A percentile compares a stretch with the other conserved stretches of the same genome.
These are phyloP conservation scores for Avicennia marina DNA, from an alignment of 257 asterid species.

Conservation along the genomic window DNA sequence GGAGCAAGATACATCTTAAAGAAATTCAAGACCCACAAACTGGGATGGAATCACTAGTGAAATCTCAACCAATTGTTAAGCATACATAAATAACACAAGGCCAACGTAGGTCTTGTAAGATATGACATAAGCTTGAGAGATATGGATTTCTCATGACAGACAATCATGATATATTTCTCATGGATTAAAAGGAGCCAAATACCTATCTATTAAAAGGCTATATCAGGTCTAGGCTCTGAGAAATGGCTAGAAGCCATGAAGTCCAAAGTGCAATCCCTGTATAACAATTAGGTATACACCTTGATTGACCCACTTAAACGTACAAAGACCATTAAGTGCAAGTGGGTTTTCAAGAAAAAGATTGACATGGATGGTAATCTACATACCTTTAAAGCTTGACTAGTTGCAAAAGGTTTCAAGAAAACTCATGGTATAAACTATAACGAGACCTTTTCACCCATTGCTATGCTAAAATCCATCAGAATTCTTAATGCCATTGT, in stretches of 20 bases:
- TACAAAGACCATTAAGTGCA: not conserved
- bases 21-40: too few relatives aligned
- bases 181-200: not conserved
- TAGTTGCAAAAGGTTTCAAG: not conserved
- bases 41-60: too few relatives aligned
- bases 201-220: not conserved
- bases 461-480: constrained; percentile 1
- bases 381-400: not conserved
- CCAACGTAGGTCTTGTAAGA: too few relatives aligned
- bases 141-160: too few relatives aligned
- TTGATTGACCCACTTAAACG: not conserved
- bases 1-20: not conserved
- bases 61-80: not conserved
- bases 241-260: not conserved
- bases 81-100: too few relatives aligned
- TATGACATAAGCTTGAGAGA: too few relatives aligned
- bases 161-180: too few relatives aligned
- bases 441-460: not conserved
- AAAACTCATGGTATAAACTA: not conserved
- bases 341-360: not conserved
- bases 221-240: too few relatives aligned
- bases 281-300: not conserved
- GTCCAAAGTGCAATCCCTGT: not conserved
- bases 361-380: not conserved
- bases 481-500: not conserved